A percentile compares a stretch with the other conserved stretches of the same genome.
Conservation (phyloP, 1,139 yeast genomes). For the Blastobotrys petasosporus region DNA sequence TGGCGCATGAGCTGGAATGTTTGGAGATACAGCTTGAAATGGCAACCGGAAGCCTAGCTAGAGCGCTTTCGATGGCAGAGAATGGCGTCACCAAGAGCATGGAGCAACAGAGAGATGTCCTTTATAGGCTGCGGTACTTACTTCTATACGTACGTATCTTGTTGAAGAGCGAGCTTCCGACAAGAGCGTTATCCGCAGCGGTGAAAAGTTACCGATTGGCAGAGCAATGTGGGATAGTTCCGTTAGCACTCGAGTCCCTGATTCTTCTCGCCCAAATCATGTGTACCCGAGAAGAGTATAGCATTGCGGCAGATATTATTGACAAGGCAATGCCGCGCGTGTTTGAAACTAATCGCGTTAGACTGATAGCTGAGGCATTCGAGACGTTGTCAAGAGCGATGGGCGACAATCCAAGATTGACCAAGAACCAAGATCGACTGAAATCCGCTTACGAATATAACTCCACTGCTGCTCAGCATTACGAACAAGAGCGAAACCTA, state of each 20-base stretch:
- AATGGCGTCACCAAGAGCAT: constrained; percentile 10
- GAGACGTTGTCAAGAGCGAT: constrained; percentile 22
- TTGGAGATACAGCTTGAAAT: constrained; percentile 19
- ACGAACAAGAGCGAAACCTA: constrained; percentile 10
- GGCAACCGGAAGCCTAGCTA: constrained; percentile 16
- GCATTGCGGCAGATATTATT: constrained; percentile 24
- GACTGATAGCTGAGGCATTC: constrained; percentile 23
- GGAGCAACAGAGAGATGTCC: constrained; percentile 17
- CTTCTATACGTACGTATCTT: constrained; percentile 22
- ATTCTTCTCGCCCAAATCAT: constrained; percentile 23
- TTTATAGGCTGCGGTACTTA: constrained; percentile 22
- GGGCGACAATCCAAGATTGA: constrained; percentile 10
- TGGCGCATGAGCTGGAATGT: constrained; percentile 16
- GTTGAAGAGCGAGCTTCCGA: constrained; percentile 16
- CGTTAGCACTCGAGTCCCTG: constrained; percentile 24
- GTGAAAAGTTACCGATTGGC: constrained; percentile 22
- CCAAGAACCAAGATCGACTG: constrained; percentile 2
- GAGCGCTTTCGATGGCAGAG: constrained; percentile 15
- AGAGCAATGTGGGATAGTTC: constrained; percentile 20
- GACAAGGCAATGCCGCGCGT: constrained; percentile 27
- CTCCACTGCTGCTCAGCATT: constrained; percentile 11
- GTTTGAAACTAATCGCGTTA: constrained; percentile 21
- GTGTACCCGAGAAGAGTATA: constrained; percentile 17
- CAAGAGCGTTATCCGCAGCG: constrained; percentile 24
- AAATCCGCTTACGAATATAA: constrained; percentile 12